These are phyloP conservation scores for Casuarina glauca DNA, from an alignment of 306 rosid species.

Conservation along the genomic window DNA sequence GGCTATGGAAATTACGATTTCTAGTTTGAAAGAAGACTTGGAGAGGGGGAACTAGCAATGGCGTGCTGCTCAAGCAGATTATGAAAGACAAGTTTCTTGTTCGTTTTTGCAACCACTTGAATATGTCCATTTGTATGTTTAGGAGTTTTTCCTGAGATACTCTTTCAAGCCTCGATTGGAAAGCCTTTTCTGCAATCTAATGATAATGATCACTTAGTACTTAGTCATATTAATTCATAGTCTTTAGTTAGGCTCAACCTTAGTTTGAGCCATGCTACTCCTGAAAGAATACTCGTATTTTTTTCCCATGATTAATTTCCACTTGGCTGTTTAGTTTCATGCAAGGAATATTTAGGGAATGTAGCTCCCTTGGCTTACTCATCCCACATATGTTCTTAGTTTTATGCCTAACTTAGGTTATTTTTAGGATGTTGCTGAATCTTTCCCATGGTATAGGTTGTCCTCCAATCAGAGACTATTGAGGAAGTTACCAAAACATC, in stretches of 20 bases:
- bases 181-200: neutral
- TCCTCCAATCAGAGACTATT: slow-evolving; percentile 93
- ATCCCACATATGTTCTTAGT: neutral
- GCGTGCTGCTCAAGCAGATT: slow-evolving; percentile 80
- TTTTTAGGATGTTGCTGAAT: neutral
- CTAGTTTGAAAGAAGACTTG: slow-evolving; percentile 68
- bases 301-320: neutral
- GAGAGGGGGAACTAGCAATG: slow-evolving; percentile 75
- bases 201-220: neutral
- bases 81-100: slow-evolving; percentile 81
- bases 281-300: neutral
- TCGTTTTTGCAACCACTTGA: neutral
- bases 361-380: neutral
- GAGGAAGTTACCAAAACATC: slow-evolving; percentile 92
- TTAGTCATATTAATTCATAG: too few species aligned
- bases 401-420: neutral
- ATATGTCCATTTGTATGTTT: neutral
- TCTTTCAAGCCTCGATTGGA: neutral
- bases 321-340: neutral
- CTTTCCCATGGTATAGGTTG: slow-evolving; percentile 52
- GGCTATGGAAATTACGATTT: slow-evolving; percentile 68
- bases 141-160: neutral
- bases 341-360: neutral
- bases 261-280: too few species aligned
- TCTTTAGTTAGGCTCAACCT: too few species aligned